Evolutionary conservation across 805 yeast genomes (phyloP), one percentile per base, ranked within the genome.

Genomic region (Candida maesae): DNA sequence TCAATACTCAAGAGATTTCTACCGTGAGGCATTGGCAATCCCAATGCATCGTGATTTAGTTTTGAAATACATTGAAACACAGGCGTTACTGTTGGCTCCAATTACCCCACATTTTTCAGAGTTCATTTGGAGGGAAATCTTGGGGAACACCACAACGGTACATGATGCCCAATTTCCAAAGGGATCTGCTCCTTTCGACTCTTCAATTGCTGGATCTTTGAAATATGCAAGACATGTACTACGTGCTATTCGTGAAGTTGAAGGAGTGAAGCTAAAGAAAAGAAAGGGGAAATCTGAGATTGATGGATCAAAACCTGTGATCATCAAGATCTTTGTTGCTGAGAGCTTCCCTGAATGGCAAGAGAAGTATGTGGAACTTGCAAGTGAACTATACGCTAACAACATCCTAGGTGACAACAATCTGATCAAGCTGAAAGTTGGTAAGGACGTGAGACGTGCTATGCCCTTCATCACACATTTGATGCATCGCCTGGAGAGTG

Each of bases 61-160:
- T 30, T 58, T 78, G 50, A 79, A 82, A 55, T 93, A 88, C 63
- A 85, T 93, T 54, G 95, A 89, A 66, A 68, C 79, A 24, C 99
- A 93, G 71, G 82, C 82, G 15, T 73, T 93, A 54, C 66, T 90
- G 61, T 68, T 93, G 53, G 79, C 95, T 14, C 99, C 99, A 49
- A 71, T 93, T 54, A 95, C 98, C 33, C 98, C 99, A 36, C 99
- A 93, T 66, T 89, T 91, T 64, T 80, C 93, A 50, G 99, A 93
- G 55, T 87, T 79, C 68, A 70, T 91, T 43, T 88, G 86, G 76
- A 78, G 84, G 60, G 98, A 91, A 51, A 71, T 89, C 33, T 71
- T 93, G 49, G 79, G 80, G 32, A 74, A 83, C 52, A 61, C 67
- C 34, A 73, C 71, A 3, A 73, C 95, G 33, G 80, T 87, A 33